Base-by-base conservation (phyloP, 23 red algal species). In the Agarophyton chilense region DNA sequence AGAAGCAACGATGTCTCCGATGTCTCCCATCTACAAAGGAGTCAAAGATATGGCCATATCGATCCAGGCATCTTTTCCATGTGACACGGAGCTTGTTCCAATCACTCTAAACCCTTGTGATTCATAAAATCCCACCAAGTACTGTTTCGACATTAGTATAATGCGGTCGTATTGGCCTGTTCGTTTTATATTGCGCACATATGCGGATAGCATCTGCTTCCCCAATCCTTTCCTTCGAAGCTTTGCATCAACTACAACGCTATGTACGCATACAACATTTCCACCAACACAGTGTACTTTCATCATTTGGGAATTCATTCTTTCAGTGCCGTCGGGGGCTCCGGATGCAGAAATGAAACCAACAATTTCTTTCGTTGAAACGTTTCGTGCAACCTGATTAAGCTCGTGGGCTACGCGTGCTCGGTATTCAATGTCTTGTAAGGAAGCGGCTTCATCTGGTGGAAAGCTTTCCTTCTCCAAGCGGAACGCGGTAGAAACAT, bases 401-500 rank as follows among this genome's bases (percentile, higher is more conserved):
- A 78, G 51, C 28, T 18, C 40, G 29, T 39, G 9, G 24, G 73
- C 34, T 26, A 54, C 44, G 4, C 6, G 19, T 34, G 41, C n/a
- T 17, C 73, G 73, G n/a, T 78, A 78, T 16, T 78, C 73, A 7
- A 78, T 34, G 12, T 26, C 22, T 33, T 45, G 9, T 43, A 34
- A 35, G 51, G 46, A 54, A 11, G 73, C 73, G 2, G 73, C 73
- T 38, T 78, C 73, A 54, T 78, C 51, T 43, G 73, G 10, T n/a
- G 73, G 73, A 54, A 33, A 78, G 73, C 73, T 78, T 22, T 78
- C 32, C 44, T 54, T 55, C n/a, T 78, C 73, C 44, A 78, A 2
- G 0, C 19, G 17, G 21, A 19, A 34, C 6, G 52, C 73, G 10
- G 5, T 35, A 16, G 73, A 43, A 2, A 78, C 2, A 53, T 8